A percentile compares a stretch with the other conserved stretches of the same genome.
These are phyloP conservation scores for Pezicula radicicola DNA, from an alignment of 2,329 filamentous ascomycete genomes.

Conservation along the genomic window DNA sequence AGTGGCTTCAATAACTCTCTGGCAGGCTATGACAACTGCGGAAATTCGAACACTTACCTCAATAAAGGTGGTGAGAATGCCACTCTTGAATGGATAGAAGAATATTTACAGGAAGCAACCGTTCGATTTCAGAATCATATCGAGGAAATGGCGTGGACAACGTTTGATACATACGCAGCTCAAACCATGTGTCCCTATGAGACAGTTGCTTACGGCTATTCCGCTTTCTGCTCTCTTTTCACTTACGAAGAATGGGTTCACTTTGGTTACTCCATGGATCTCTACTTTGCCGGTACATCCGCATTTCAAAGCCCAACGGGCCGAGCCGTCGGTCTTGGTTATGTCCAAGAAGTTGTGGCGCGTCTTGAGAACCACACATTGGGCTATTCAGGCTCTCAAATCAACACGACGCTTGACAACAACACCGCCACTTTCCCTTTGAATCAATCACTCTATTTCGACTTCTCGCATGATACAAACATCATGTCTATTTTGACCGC, in stretches of 20 bases:
- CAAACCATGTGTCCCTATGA: slow-evolving; percentile 77
- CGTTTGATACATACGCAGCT: slow-evolving; percentile 61
- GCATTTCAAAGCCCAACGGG: slow-evolving; percentile 28
- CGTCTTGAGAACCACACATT: slow-evolving; percentile 65
- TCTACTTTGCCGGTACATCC: slow-evolving; percentile 56
- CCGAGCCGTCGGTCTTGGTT: slow-evolving; percentile 71
- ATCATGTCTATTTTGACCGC: slow-evolving; percentile 68
- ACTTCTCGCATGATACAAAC: slow-evolving; percentile 77
- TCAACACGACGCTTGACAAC: slow-evolving; percentile 69
- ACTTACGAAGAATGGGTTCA: slow-evolving; percentile 71
- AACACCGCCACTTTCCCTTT: slow-evolving; percentile 68
- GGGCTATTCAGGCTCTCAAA: slow-evolving; percentile 54
- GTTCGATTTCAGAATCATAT: slow-evolving; percentile 54
- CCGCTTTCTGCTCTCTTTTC: slow-evolving; percentile 71
- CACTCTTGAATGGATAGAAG: slow-evolving; percentile 54
- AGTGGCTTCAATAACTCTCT: slow-evolving; percentile 66
- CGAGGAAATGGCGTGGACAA: slow-evolving; percentile 59
- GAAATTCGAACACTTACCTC: slow-evolving; percentile 48
- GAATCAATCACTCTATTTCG: slow-evolving; percentile 71
- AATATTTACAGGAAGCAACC: slow-evolving; percentile 64
- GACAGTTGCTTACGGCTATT: slow-evolving; percentile 73
- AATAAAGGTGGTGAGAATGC: slow-evolving; percentile 52
- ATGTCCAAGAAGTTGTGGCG: slow-evolving; percentile 70
- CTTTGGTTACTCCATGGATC: slow-evolving; percentile 69
- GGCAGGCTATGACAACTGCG: slow-evolving; percentile 64